Evolutionary conservation across 2,329 filamentous ascomycete species (phyloP), one percentile per base, ranked within the genome.

Genomic region (Fusarium denticulatum): DNA sequence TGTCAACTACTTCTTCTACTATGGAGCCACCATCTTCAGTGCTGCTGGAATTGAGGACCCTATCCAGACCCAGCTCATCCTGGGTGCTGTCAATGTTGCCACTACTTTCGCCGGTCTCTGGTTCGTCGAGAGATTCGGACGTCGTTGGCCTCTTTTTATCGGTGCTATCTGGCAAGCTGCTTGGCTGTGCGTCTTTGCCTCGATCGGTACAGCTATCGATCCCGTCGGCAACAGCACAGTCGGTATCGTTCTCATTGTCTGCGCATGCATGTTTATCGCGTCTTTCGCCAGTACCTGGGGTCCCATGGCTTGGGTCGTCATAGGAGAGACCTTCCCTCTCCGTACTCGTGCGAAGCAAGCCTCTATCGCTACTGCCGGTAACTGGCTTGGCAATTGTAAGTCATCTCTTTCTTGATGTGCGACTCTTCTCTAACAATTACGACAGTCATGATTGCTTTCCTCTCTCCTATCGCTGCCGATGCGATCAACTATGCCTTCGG

Each of bases 241-340:
- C 18, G 92, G 92, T 16, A 88, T 90, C 11, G 87, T 91, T 68
- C 91, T 94, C 88, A 93, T 94, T 73, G 89, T 92, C 15, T 89
- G 92, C 60, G 90, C 92, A 6, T 93, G 90, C 81, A 88, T 94
- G 84, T 94, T 94, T 82, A 94, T 94, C 63, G 88, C 90, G 55
- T 91, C 89, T 3, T 95, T 93, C 74, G 92, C 92, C 5, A 72
- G 85, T 49, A 93, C 91, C 6, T 94, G 91, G 91, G 92, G 91
- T 18, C 91, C 91, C 0, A 89, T 93, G 57, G 85, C 90, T 10
- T 94, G 92, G 92, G 88, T 90, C 37, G 87, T 92, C 63, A 88
- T 91, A 47, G 89, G 89, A 57, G 91, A 93, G 80, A 89, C 89
- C 53, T 93, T 92, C 79, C 87, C 90, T 11, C 83, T 88, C 2